Evolutionary conservation across 768 basidiomycete genomes (phyloP), one percentile per base, ranked within the genome.

Genomic region (Hebeloma cylindrosporum): DNA sequence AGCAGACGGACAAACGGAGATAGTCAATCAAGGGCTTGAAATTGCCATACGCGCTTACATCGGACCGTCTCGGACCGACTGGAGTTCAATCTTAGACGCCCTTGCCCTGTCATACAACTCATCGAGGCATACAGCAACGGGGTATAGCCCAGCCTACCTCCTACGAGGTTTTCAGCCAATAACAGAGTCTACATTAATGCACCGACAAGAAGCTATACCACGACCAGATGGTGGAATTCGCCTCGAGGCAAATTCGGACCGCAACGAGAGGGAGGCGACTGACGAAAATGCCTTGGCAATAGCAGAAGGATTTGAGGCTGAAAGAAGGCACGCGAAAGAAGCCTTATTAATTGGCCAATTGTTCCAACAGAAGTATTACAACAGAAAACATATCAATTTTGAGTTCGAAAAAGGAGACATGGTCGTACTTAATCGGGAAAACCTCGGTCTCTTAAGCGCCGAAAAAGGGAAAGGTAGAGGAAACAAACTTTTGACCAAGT

Each of bases 1-100:
- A 56, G 58, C 64, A 2, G 67, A 72, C 47, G 70, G 67, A 1
- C 70, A 68, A 47, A 68, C 61, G 0, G 65, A 72, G 51, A 48
- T 61, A 0, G 20, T 63, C 13, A 70, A 69, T 51, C 65, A 65
- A 42, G 48, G 36, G 0, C 33, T 71, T 0, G 65, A 69, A 51
- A 61, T 60, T 6, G 45, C 56, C 1, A 29, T 70, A 7, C 45
- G 63, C 13, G 59, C 62, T 2, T 68, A 66, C 43, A 49, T 67
- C 4, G 58, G 47, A 14, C 53, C 54, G 2, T 26, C 33, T 2
- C 34, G 51, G 5, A 40, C 60, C 31, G 51, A 65, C 32, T 68
- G 68, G 68, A 32, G 13, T 0, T 18, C 52, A 0, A 45, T 39
- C 5, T 31, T 69, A 2, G 50, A 60, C 25, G 53, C 14, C 7